Evolutionary conservation across 1,284 basidiomycete genomes (phyloP).

Genomic region (Trametes hirsuta): DNA sequence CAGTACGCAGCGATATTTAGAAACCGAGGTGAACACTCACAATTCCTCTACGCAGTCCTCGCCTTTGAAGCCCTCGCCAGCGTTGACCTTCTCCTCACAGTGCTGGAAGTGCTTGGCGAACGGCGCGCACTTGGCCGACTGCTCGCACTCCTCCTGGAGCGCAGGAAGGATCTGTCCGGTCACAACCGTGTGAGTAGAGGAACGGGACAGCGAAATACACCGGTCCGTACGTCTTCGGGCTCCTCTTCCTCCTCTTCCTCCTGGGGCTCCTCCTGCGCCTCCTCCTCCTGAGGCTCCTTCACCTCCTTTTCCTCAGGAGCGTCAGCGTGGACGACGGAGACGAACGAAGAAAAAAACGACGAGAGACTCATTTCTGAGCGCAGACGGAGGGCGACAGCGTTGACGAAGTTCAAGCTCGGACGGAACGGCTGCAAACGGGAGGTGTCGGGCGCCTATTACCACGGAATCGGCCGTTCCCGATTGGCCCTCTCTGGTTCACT

Average conservation of each 20-base stretch:
- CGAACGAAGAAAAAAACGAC: constrained; percentile 66
- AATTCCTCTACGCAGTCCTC: constrained; percentile 93
- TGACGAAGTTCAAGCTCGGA: constrained; percentile 5
- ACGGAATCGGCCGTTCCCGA: constrained; percentile 10
- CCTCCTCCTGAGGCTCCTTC: constrained; percentile 35
- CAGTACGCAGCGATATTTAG: not conserved
- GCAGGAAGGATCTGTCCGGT: constrained; percentile 58
- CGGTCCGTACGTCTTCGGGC: constrained; percentile 76
- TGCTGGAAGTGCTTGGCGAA: constrained; percentile 88
- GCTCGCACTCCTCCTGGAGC: constrained; percentile 78
- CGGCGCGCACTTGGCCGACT: constrained; percentile 68
- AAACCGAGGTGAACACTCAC: constrained; percentile 45
- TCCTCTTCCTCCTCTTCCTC: constrained; percentile 44
- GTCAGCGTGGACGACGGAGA: constrained; percentile 62
- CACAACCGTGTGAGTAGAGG: not conserved
- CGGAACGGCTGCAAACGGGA: constrained; percentile 10
- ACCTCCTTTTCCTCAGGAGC: constrained; percentile 49
- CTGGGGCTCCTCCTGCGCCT: constrained; percentile 40
- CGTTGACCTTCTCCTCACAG: constrained; percentile 89
- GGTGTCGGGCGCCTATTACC: not conserved
- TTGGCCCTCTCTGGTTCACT: constrained; percentile 1
- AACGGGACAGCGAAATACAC: not conserved
- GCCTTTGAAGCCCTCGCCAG: constrained; percentile 80
- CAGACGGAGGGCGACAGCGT: constrained; percentile 4
- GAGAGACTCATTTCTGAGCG: constrained; percentile 44